A percentile compares a stretch with the other conserved stretches of the same genome.
Evolutionary conservation across 108 stramenopile genomes (phyloP).

Genomic region (Aureococcus anophagefferens): DNA sequence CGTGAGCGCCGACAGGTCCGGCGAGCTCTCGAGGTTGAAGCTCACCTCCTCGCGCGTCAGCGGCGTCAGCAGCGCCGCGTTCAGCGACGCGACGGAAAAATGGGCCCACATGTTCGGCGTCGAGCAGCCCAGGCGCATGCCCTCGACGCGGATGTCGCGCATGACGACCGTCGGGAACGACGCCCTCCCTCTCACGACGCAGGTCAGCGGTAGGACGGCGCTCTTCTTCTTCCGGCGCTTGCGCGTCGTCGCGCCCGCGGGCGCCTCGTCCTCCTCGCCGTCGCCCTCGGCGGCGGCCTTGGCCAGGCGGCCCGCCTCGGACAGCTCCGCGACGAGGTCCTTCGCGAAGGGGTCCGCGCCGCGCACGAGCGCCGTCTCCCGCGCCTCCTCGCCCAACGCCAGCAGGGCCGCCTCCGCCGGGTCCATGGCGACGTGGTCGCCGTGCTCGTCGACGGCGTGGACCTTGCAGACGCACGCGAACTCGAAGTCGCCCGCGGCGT

Average conservation of each 20-base stretch:
- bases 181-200: conserved; percentile 10
- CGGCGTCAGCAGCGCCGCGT: conserved; percentile 11
- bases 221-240: no score
- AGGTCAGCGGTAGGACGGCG: conserved; percentile 7
- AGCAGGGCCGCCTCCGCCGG: conserved; percentile 1
- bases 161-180: conserved; percentile 20
- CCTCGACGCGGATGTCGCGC: conserved; percentile 18
- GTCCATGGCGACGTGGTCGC: conserved; percentile 2
- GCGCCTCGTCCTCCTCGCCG: no score
- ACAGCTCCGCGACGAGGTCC: no score
- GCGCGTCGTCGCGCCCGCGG: no score
- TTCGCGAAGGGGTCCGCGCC: no score
- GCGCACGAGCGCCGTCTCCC: no score
- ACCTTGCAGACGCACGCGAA: conserved; percentile 11
- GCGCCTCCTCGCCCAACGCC: conserved; percentile 2
- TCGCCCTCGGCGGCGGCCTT: no score
- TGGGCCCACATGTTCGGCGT: conserved; percentile 13
- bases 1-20: conserved; percentile 13
- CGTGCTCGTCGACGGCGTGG: conserved; percentile 8
- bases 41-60: conserved; percentile 17
- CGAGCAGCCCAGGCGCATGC: conserved; percentile 5
- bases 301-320: no score
- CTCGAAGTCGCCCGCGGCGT: conserved; percentile 9
- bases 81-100: conserved; percentile 8
- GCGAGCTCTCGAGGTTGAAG: conserved; percentile 19